Evolutionary conservation across 164 flowering plant species (phyloP).

Genomic region (Tetracentron sinense): DNA sequence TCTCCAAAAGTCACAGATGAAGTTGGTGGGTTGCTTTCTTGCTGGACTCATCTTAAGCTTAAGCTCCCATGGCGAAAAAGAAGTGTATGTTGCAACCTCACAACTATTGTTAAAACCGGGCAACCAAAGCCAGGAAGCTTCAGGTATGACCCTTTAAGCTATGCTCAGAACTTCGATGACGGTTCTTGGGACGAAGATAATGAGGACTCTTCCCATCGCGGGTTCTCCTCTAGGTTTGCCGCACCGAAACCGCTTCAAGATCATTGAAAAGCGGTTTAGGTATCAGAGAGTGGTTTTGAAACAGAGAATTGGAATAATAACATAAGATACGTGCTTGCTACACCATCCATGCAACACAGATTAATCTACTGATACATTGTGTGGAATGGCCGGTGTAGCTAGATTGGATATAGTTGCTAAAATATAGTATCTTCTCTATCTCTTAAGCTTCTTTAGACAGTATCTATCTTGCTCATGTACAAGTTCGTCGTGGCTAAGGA

Average conservation of each 20-base stretch:
- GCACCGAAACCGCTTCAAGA: conserved; percentile 14
- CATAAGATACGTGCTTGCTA: too few species aligned
- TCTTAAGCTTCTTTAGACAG: too few species aligned
- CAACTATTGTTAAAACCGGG: conserved; percentile 11
- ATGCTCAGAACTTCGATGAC: conserved; percentile 52
- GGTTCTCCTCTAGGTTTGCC: conserved; percentile 41
- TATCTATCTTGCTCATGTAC: too few species aligned
- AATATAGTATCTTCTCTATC: too few species aligned
- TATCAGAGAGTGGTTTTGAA: neutral
- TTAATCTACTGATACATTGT: too few species aligned
- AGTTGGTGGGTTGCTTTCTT: conserved; percentile 20
- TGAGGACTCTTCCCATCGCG: conserved; percentile 15
- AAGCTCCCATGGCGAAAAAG: conserved; percentile 28
- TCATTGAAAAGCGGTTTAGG: neutral
- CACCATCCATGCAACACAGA: too few species aligned
- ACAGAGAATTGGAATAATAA: too few species aligned
- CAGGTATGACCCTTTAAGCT: conserved; percentile 50
- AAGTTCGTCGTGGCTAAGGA: too few species aligned
- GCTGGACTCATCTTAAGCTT: conserved; percentile 40
- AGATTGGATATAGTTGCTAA: too few species aligned
- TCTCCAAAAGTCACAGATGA: conserved; percentile 8
- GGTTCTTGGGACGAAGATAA: conserved; percentile 28
- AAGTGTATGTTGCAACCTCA: conserved; percentile 6
- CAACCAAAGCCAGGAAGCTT: conserved; percentile 19
- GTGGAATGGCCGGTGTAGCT: too few species aligned